A percentile compares a stretch with the other conserved stretches of the same genome.
These are phyloP conservation scores for Paramecium octaurelia DNA, from an alignment of 73 alveolate genomes.

Conservation along the genomic window DNA sequence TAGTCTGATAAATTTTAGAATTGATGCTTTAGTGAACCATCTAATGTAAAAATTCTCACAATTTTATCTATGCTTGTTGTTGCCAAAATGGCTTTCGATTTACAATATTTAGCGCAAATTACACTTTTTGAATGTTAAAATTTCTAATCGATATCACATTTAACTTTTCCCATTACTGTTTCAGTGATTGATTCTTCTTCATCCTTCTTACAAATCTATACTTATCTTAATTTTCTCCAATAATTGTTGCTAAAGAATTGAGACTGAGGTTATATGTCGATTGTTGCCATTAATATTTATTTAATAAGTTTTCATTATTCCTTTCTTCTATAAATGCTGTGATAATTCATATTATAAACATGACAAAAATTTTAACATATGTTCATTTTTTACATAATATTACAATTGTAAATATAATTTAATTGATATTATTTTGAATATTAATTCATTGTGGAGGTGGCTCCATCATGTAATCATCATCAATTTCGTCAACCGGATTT, in stretches of 20 bases:
- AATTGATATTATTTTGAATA: not conserved
- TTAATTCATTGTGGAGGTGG: not conserved
- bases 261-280: not conserved
- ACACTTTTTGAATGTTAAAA: not conserved
- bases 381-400: not conserved
- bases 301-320: not conserved
- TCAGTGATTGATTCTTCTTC: not conserved
- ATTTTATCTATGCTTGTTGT: not conserved
- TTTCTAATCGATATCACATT: not conserved
- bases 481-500: constrained; percentile 26
- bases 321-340: not conserved
- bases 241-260: not conserved
- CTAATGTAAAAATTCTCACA: not conserved
- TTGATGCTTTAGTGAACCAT: not conserved
- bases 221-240: not conserved
- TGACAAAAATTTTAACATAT: not conserved
- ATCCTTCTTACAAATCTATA: not conserved
- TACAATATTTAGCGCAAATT: not conserved
- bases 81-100: not conserved
- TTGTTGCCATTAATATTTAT: not conserved
- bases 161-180: not conserved
- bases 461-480: not conserved
- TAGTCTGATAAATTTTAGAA: not conserved
- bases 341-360: not conserved
- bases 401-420: not conserved